Evolutionary conservation across 148 eudicot genomes (phyloP).

Genomic region (Silene uniflora): DNA sequence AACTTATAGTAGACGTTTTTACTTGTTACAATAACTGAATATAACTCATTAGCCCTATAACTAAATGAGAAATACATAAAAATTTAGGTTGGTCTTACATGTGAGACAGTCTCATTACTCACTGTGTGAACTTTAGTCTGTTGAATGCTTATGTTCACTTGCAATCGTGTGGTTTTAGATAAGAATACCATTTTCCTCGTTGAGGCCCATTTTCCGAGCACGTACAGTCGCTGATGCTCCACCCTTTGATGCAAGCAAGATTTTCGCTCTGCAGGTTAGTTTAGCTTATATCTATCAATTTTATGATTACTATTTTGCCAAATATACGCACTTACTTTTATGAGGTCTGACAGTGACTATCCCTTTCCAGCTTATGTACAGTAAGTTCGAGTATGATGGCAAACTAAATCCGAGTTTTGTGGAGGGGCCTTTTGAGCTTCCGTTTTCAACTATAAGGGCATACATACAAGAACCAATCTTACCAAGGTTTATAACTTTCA

Average conservation of each 20-base stretch:
- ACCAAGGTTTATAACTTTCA: constrained; percentile 57
- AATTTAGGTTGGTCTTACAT: too few species aligned
- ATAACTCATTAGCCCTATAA: not conserved
- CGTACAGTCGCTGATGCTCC: constrained; percentile 73
- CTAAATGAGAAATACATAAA: too few species aligned
- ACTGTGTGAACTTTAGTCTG: not conserved
- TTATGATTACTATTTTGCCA: too few species aligned
- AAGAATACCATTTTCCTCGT: constrained; percentile 63
- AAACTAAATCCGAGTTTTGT: constrained; percentile 82
- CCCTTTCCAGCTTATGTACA: constrained; percentile 86
- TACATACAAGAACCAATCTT: constrained; percentile 74
- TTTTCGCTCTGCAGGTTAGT: constrained; percentile 71
- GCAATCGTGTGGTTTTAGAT: constrained; percentile 40
- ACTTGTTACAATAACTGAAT: not conserved
- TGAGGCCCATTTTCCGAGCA: constrained; percentile 88
- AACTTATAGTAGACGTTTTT: not conserved
- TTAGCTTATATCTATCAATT: not conserved
- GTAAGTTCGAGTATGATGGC: constrained; percentile 95
- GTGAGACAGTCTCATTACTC: not conserved
- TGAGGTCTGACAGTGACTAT: constrained; percentile 5
- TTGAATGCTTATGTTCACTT: constrained; percentile 10
- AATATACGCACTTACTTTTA: not conserved
- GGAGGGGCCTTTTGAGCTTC: constrained; percentile 96
- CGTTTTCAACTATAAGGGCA: constrained; percentile 69
- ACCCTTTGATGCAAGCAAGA: constrained; percentile 66